Evolutionary conservation across 1,139 yeast genomes (phyloP), one percentile per base, ranked within the genome.

Genomic region (Geotrichum bryndzae): DNA sequence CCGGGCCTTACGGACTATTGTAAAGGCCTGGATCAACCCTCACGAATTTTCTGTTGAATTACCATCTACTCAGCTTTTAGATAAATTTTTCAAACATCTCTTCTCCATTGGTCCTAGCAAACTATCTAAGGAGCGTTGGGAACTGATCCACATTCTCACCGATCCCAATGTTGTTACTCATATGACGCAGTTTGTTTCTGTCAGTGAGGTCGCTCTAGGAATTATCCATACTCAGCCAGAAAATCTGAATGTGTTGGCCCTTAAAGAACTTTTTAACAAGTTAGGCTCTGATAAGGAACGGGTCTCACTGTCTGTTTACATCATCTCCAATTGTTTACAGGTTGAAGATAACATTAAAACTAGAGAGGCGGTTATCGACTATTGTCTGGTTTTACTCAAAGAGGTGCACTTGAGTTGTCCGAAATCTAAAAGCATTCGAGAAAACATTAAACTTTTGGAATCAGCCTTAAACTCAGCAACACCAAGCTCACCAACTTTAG

Each of bases 161-260:
- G 48, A 56, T 56, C 59, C 59, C 3, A 27, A 22, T 27, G 59
- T 56, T 35, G 46, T 56, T 56, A 6, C 55, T 23, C 51, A 56
- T 41, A 18, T 56, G 15, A 38, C 33, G 23, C 59, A 56, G 25
- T 56, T 51, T 38, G 54, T 56, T 2, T 50, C 59, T 25, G 55
- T 38, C 7, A 56, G 55, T 15, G 59, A 56, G 31, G 18, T 56
- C 23, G 51, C 45, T 23, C 38, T 56, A 8, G 59, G 51, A 8
- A 25, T 35, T 27, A 25, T 56, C 18, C 50, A 41, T 29, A 51
- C 59, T 15, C 59, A 56, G 22, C 5, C 52, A 2, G 55, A 51
- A 3, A 38, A 41, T 8, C 13, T 38, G 5, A 35, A 27, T 35
- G 55, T 51, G 6, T 15, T n/a, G 4, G 29, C 54, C 8, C 41